Evolutionary conservation across 257 asterid genomes (phyloP), one percentile per base, ranked within the genome.

Genomic region (Gentiana straminea): DNA sequence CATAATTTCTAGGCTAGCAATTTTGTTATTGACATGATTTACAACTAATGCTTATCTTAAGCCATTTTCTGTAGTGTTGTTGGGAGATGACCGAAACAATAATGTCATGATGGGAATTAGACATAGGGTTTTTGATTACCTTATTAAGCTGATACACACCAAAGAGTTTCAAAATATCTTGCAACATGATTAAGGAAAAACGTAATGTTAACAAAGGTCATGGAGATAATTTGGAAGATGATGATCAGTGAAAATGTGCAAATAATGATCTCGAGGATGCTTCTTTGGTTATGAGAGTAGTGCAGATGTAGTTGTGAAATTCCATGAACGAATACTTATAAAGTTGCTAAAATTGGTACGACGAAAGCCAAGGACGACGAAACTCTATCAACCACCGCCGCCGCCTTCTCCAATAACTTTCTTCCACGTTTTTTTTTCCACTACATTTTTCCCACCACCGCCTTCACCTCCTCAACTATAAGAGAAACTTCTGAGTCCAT

Each of bases 121-220:
- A 60, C 96, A 91, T 54, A 95, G 98, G 55, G 98, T 96, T 38
- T 86, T 96, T 34, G 98, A 91, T 68, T 91, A 91, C 73, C 73
- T 91, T 49, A 79, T n/a, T 91, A 55, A 91, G 76, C 98, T 95
- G 46, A 77, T 90, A 62, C 81, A 96, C 47, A 75, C 74, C 32
- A n/a, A 91, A 73, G 95, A 83, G 65, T 65, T 86, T 71, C 81
- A 77, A 58, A 91, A 91, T 65, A 86, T 91, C 52, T 86, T 94
- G 96, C 98, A 91, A 82, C 98, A 91, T 53, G 95, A 86, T 55
- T 87, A 55, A 69, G 98, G 71, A n/a, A 91, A 72, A 84, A 60
- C 71, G 79, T 70, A 81, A 63, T 54, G 90, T 61, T 53, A 70
- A 45, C 49, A 90, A 82, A 76, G 95, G 83, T 10, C 76, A 63